phyloP scores from a whole-genome alignment of 2,329 filamentous ascomycete species.

The Fusarium sublunatum region DNA sequence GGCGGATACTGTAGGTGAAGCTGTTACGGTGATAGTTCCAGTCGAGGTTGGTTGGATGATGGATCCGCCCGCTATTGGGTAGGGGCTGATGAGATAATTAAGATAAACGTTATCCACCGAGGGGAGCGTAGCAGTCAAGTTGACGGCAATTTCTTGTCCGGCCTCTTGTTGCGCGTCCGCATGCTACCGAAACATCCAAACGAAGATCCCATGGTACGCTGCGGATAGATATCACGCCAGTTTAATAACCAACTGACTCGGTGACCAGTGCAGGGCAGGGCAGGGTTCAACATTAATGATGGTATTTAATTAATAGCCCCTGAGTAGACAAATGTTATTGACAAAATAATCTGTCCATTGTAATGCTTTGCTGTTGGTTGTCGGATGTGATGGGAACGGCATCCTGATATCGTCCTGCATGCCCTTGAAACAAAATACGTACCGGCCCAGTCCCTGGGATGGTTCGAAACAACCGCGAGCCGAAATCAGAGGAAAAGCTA shows the following conservation, averaged over 20 bases:
- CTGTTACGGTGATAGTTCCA: not conserved
- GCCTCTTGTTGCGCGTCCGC: conserved; percentile 14
- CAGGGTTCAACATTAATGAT: conserved; percentile 14
- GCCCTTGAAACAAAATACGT: conserved; percentile 45
- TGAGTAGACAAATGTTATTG: conserved; percentile 5
- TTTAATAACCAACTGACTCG: conserved; percentile 4
- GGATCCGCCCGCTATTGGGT: not conserved
- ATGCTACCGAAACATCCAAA: conserved; percentile 19
- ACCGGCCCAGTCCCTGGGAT: not conserved
- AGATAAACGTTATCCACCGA: conserved; percentile 27
- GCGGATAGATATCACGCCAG: conserved; percentile 18
- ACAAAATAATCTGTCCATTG: conserved; percentile 19
- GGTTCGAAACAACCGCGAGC: conserved; percentile 40
- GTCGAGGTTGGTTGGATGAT: not conserved
- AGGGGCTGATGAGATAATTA: not conserved
- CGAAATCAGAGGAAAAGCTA: conserved; percentile 23
- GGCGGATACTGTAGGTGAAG: conserved; percentile 23
- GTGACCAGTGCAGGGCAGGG: not conserved
- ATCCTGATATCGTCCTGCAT: conserved; percentile 28
- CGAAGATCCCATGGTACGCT: conserved; percentile 13
- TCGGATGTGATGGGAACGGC: conserved; percentile 12
- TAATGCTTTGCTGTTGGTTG: conserved; percentile 1
- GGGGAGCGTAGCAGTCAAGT: conserved; percentile 22
- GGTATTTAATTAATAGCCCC: conserved; percentile 9
- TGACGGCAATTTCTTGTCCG: conserved; percentile 29